Conservation (phyloP, 1,139 yeast species). For the Blastobotrys buckinghamii region DNA sequence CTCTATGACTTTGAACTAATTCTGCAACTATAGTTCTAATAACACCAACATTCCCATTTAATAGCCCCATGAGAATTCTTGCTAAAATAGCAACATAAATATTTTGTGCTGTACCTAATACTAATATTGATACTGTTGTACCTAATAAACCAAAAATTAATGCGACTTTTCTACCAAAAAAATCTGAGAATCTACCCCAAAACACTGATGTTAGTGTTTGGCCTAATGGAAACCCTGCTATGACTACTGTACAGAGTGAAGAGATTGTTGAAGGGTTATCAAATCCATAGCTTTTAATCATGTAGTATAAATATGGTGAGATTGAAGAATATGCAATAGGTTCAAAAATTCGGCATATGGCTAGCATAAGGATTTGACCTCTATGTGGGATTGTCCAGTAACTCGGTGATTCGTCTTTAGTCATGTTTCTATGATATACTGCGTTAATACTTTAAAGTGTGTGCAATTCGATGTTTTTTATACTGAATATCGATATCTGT, state of each 20-base stretch:
- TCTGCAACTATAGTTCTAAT: slow-evolving; percentile 57
- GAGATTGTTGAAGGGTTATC: slow-evolving; percentile 48
- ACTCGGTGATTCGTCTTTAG: slow-evolving; percentile 16
- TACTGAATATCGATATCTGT: too few species aligned
- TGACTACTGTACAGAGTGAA: slow-evolving; percentile 45
- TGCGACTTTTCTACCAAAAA: slow-evolving; percentile 49
- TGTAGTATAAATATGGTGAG: slow-evolving; percentile 57
- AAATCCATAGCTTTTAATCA: slow-evolving; percentile 52
- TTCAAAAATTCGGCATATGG: slow-evolving; percentile 43
- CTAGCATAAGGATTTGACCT: slow-evolving; percentile 26
- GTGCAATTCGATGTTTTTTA: too few species aligned
- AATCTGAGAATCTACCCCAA: slow-evolving; percentile 54
- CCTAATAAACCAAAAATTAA: slow-evolving; percentile 47
- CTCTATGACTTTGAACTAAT: slow-evolving; percentile 43
- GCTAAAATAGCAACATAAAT: slow-evolving; percentile 48
- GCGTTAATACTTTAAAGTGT: too few species aligned
- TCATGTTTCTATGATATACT: not conserved
- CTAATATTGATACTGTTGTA: slow-evolving; percentile 41
- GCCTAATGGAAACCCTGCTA: slow-evolving; percentile 45
- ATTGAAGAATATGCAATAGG: slow-evolving; percentile 57
- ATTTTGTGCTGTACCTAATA: slow-evolving; percentile 48
- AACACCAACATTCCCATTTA: slow-evolving; percentile 57
- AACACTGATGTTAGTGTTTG: slow-evolving; percentile 50
- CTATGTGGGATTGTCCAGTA: slow-evolving; percentile 27
- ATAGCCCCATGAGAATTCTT: slow-evolving; percentile 46